Evolutionary conservation across 2,329 filamentous ascomycete genomes (phyloP).

Genomic region (Pyrenochaeta sp.): DNA sequence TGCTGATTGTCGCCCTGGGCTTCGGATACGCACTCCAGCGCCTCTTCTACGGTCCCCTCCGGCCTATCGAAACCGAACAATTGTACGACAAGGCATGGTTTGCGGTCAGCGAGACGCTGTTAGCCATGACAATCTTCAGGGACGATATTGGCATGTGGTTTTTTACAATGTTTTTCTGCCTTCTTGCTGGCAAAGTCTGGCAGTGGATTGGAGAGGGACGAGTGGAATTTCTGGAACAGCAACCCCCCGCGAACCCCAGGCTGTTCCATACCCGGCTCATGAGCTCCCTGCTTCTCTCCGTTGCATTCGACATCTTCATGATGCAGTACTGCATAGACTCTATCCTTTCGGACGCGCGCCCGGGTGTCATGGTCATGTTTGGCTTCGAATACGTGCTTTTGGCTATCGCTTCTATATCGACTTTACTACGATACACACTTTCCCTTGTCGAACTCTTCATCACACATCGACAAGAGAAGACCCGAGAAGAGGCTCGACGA

Average conservation of each 20-base stretch:
- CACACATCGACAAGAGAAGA: slow-evolving; percentile 75
- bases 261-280: slow-evolving; percentile 87
- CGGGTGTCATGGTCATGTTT: slow-evolving; percentile 99
- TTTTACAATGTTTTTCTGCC: slow-evolving; percentile 91
- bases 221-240: slow-evolving; percentile 93
- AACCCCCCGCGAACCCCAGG: slow-evolving; percentile 86
- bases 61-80: slow-evolving; percentile 94
- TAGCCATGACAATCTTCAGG: slow-evolving; percentile 98
- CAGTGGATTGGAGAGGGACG: slow-evolving; percentile 97
- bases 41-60: slow-evolving; percentile 87
- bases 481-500: slow-evolving; percentile 59
- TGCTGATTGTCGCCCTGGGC: slow-evolving; percentile 80
- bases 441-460: slow-evolving; percentile 81
- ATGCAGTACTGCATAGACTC: slow-evolving; percentile 82
- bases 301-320: slow-evolving; percentile 81
- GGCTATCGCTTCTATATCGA: slow-evolving; percentile 80
- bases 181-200: slow-evolving; percentile 96
- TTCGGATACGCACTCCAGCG: slow-evolving; percentile 89
- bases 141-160: slow-evolving; percentile 96
- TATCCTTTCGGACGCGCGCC: slow-evolving; percentile 86
- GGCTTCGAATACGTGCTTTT: slow-evolving; percentile 96
- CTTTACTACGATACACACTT: slow-evolving; percentile 78
- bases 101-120: slow-evolving; percentile 92
- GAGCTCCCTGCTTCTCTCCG: slow-evolving; percentile 78
- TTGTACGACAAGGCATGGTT: slow-evolving; percentile 99